Conservation (phyloP, 1,139 yeast species). For the Pichia sp. region DNA sequence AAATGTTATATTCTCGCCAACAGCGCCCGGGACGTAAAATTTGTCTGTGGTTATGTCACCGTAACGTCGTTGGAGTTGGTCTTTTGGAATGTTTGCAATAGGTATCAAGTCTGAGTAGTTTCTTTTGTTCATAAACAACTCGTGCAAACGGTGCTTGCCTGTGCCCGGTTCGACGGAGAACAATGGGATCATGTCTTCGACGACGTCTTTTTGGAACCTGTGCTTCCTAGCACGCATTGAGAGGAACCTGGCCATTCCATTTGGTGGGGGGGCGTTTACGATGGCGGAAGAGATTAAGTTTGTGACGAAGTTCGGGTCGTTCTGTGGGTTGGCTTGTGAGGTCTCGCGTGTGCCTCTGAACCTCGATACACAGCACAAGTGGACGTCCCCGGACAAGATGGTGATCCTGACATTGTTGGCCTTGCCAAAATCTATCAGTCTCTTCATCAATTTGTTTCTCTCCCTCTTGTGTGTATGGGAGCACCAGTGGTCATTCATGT, state of each 20-base stretch:
- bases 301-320: slow-evolving; percentile 72
- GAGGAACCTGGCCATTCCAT: slow-evolving; percentile 68
- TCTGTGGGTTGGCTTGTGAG: slow-evolving; percentile 48
- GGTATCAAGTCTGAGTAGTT: slow-evolving; percentile 64
- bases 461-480: slow-evolving; percentile 58
- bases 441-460: slow-evolving; percentile 28
- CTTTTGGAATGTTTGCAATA: slow-evolving; percentile 32
- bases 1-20: neutral
- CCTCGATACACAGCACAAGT: slow-evolving; percentile 78
- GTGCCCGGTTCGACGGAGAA: slow-evolving; percentile 51
- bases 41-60: slow-evolving; percentile 4
- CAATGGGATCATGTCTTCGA: slow-evolving; percentile 72
- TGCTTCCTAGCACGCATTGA: slow-evolving; percentile 64
- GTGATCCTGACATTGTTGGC: slow-evolving; percentile 66
- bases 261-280: slow-evolving; percentile 89
- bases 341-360: slow-evolving; percentile 51
- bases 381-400: slow-evolving; percentile 89
- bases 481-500: slow-evolving; percentile 95
- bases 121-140: slow-evolving; percentile 67
- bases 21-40: slow-evolving; percentile 18
- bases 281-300: slow-evolving; percentile 88
- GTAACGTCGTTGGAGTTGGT: slow-evolving; percentile 11
- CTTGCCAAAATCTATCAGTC: slow-evolving; percentile 42
- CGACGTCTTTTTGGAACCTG: slow-evolving; percentile 45
- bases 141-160: slow-evolving; percentile 40